A percentile compares a stretch with the other conserved stretches of the same genome.
phyloP scores from a whole-genome alignment of 1,284 basidiomycete species.

The Lignosus rhinocerotis region DNA sequence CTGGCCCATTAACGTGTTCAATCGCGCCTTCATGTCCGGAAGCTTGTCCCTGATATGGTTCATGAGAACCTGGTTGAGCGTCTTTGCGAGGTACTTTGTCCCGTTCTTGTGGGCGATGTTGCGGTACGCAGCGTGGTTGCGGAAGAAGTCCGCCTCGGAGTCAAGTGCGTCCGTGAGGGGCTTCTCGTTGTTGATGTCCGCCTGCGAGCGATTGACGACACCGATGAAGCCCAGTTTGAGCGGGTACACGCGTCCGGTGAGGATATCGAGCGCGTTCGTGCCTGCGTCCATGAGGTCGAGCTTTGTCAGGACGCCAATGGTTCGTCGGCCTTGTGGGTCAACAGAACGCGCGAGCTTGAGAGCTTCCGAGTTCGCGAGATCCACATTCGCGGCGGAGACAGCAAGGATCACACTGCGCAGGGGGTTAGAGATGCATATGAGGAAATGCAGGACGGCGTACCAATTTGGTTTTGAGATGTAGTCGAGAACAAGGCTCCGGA shows the following conservation, averaged over 20 bases:
- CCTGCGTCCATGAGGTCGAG: constrained; percentile 99
- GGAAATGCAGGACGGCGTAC: constrained; percentile 42
- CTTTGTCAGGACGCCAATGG: constrained; percentile 96
- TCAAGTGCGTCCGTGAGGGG: constrained; percentile 84
- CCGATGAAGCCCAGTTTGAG: constrained; percentile 98
- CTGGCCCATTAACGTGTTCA: constrained; percentile 99
- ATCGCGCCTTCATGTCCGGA: constrained; percentile 98
- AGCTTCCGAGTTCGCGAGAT: constrained; percentile 97
- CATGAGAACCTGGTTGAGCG: constrained; percentile 94
- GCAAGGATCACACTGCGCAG: constrained; percentile 85
- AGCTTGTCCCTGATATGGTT: constrained; percentile 98
- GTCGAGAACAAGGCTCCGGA: constrained; percentile 90
- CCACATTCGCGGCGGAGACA: constrained; percentile 96
- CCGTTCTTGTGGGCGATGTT: constrained; percentile 98
- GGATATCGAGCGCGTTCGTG: constrained; percentile 94
- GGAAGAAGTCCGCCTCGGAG: constrained; percentile 92
- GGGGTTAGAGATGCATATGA: neutral
- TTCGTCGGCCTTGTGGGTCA: constrained; percentile 93
- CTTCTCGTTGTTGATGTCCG: constrained; percentile 93
- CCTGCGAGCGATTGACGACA: constrained; percentile 95
- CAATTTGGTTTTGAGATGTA: constrained; percentile 98
- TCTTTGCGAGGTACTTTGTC: constrained; percentile 93
- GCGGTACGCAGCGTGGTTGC: constrained; percentile 86
- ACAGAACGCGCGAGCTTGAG: constrained; percentile 95
- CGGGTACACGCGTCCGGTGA: constrained; percentile 96